Evolutionary conservation across 257 asterid species (phyloP).

Genomic region (Solanum habrochaites): DNA sequence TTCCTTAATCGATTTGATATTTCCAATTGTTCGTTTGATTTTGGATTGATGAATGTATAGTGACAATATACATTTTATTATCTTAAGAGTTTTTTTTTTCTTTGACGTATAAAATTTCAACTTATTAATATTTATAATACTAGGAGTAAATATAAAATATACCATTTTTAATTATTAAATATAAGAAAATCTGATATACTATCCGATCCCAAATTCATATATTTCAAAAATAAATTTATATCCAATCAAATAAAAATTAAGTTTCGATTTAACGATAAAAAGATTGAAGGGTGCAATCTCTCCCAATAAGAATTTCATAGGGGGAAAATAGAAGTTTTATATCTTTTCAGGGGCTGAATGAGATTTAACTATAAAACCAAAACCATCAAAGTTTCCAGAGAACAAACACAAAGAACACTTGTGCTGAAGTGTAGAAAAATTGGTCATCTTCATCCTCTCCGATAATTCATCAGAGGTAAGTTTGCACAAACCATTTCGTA

Average conservation of each 20-base stretch:
- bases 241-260: too few species aligned
- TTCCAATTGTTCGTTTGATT: too few species aligned
- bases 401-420: not conserved
- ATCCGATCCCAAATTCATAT: too few species aligned
- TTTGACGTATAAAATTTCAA: too few species aligned
- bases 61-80: too few species aligned
- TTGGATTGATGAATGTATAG: not conserved
- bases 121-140: too few species aligned
- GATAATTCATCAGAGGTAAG: not conserved
- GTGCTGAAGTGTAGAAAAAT: not conserved
- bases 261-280: not conserved
- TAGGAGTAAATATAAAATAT: too few species aligned
- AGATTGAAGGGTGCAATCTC: not conserved
- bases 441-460: not conserved
- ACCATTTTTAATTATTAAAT: too few species aligned
- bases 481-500: not conserved
- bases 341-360: not conserved
- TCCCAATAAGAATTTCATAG: not conserved
- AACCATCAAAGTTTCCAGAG: not conserved
- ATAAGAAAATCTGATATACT: too few species aligned
- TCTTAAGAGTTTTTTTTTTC: too few species aligned
- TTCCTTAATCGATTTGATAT: too few species aligned
- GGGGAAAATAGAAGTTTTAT: not conserved
- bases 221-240: too few species aligned
- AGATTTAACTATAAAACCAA: not conserved